These are phyloP conservation scores for Boletus vermiculosoides DNA, from an alignment of 768 basidiomycete species.

Conservation along the genomic window DNA sequence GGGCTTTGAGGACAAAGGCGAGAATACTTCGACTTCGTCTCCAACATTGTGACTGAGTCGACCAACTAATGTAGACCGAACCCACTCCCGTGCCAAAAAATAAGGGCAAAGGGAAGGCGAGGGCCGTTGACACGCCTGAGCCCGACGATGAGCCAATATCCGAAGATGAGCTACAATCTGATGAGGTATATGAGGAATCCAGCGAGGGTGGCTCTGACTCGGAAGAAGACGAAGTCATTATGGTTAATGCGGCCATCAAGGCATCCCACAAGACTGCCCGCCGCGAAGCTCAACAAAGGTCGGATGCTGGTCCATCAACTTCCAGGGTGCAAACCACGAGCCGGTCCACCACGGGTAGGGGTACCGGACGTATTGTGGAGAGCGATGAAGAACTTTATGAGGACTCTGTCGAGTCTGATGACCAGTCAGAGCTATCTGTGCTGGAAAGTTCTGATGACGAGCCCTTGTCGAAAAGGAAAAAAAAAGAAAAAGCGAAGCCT, in stretches of 20 bases:
- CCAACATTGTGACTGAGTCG: slow-evolving; percentile 17
- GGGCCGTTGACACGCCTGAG: slow-evolving; percentile 27
- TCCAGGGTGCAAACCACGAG: slow-evolving; percentile 41
- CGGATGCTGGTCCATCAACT: slow-evolving; percentile 32
- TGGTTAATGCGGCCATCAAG: slow-evolving; percentile 58
- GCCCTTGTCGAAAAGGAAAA: slow-evolving; percentile 31
- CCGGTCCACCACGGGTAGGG: slow-evolving; percentile 41
- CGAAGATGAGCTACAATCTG: slow-evolving; percentile 41
- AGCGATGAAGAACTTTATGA: slow-evolving; percentile 15
- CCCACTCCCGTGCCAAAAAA: slow-evolving; percentile 3
- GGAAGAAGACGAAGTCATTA: slow-evolving; percentile 37
- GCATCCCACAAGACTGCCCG: slow-evolving; percentile 47
- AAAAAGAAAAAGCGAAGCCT: slow-evolving; percentile 31
- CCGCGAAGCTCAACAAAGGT: slow-evolving; percentile 27
- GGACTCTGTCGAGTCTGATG: slow-evolving; percentile 2
- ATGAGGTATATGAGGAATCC: slow-evolving; percentile 47
- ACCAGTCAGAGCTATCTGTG: slow-evolving; percentile 10
- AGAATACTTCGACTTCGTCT: slow-evolving; percentile 9
- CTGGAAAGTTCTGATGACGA: slow-evolving; percentile 18
- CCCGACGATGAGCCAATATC: slow-evolving; percentile 31
- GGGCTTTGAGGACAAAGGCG: slow-evolving; percentile 25
- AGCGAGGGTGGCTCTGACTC: slow-evolving; percentile 57
- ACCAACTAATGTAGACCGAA: slow-evolving; percentile 11
- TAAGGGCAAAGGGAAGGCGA: slow-evolving; percentile 30
- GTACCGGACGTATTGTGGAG: background rate